phyloP scores from a whole-genome alignment of 2,329 filamentous ascomycete genomes.

The Fusarium nematophilum region DNA sequence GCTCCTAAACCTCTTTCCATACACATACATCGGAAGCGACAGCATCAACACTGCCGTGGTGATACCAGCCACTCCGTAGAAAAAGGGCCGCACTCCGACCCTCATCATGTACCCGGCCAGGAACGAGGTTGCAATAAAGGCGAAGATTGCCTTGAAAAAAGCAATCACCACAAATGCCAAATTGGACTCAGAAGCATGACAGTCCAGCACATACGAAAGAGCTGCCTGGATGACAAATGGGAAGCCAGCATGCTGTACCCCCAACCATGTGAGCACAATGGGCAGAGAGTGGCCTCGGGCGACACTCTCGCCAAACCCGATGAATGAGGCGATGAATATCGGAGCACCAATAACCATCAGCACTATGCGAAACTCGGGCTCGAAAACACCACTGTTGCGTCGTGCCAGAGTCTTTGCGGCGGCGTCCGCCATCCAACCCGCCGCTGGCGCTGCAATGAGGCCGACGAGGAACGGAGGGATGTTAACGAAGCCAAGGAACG shows the following conservation, averaged over 20 bases:
- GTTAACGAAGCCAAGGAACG: background rate
- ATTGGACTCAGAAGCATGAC: background rate
- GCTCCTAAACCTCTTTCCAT: background rate
- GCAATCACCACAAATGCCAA: slow-evolving; percentile 5
- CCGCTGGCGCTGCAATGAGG: background rate
- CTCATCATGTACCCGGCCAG: background rate
- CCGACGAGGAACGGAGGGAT: background rate
- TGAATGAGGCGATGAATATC: background rate
- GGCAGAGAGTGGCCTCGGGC: background rate
- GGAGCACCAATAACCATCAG: background rate
- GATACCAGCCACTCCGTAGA: slow-evolving; percentile 3
- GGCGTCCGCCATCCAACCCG: slow-evolving; percentile 1
- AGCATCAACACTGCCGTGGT: background rate
- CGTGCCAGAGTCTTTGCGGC: background rate
- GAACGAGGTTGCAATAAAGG: slow-evolving; percentile 1
- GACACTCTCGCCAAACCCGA: background rate
- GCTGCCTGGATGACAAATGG: slow-evolving; percentile 1
- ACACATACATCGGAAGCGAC: slow-evolving; percentile 1
- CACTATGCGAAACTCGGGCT: slow-evolving; percentile 7
- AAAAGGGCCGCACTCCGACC: background rate
- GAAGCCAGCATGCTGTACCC: background rate
- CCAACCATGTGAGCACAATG: background rate
- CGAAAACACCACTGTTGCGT: slow-evolving; percentile 1
- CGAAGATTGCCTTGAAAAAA: slow-evolving; percentile 3
- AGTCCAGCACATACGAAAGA: background rate